phyloP scores from a whole-genome alignment of 805 yeast genomes.

The Myxozyma lipomycoides region DNA sequence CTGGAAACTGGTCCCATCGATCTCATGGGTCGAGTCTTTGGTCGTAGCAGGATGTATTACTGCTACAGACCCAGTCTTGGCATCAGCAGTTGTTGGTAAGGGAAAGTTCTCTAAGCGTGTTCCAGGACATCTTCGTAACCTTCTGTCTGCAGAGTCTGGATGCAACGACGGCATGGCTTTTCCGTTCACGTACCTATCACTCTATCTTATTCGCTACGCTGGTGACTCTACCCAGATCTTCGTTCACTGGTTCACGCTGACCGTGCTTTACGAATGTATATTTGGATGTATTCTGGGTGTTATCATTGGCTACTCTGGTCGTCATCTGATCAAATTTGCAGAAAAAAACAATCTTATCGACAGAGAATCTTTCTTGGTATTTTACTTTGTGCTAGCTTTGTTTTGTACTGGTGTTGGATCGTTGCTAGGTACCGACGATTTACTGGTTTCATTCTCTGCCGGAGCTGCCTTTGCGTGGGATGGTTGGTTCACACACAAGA shows the following conservation, averaged over 20 bases:
- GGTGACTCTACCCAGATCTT: conserved; percentile 66
- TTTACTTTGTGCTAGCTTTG: conserved; percentile 75
- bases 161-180: conserved; percentile 96
- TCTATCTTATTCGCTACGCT: conserved; percentile 61
- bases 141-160: conserved; percentile 81
- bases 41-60: conserved; percentile 83
- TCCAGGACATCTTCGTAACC: conserved; percentile 85
- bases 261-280: conserved; percentile 75
- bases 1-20: conserved; percentile 70
- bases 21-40: conserved; percentile 67
- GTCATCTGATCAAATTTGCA: conserved; percentile 70
- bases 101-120: conserved; percentile 88
- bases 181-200: conserved; percentile 72
- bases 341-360: conserved; percentile 68
- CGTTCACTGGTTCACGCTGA: conserved; percentile 73
- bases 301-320: conserved; percentile 63
- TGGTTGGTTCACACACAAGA: conserved; percentile 77
- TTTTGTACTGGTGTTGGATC: conserved; percentile 88
- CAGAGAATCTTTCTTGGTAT: conserved; percentile 81
- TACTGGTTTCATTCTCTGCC: conserved; percentile 84
- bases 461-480: conserved; percentile 95
- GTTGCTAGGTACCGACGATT: conserved; percentile 81
- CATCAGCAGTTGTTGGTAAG: conserved; percentile 92
- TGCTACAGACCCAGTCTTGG: conserved; percentile 92
- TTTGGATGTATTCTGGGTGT: conserved; percentile 76